These are phyloP conservation scores for Ophiostoma australiae DNA, from an alignment of 2,329 filamentous ascomycete genomes.

Conservation along the genomic window DNA sequence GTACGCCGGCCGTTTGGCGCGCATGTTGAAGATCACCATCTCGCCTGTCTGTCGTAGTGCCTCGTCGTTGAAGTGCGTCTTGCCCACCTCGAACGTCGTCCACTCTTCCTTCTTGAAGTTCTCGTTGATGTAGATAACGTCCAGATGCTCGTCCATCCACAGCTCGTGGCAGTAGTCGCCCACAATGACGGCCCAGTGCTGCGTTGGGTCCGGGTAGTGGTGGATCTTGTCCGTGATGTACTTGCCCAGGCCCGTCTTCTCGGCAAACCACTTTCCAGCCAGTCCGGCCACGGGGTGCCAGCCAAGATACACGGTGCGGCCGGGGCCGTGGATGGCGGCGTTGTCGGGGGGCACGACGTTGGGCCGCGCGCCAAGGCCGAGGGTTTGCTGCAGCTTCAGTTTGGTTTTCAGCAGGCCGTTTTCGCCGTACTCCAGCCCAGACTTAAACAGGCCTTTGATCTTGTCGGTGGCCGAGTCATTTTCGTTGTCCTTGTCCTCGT, in stretches of 20 bases:
- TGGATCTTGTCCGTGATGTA: conserved; percentile 52
- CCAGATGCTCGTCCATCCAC: conserved; percentile 57
- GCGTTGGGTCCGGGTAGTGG: conserved; percentile 53
- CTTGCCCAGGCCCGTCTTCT: conserved; percentile 51
- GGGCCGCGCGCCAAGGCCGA: conserved; percentile 43
- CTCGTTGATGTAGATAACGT: conserved; percentile 55
- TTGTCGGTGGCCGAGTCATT: conserved; percentile 25
- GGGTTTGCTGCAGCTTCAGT: conserved; percentile 39
- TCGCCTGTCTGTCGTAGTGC: conserved; percentile 47
- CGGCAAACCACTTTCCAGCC: conserved; percentile 55
- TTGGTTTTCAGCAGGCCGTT: conserved; percentile 39
- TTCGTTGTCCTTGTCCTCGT: conserved; percentile 5
- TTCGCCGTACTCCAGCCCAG: conserved; percentile 20
- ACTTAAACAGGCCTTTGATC: conserved; percentile 26
- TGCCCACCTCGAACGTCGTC: conserved; percentile 48
- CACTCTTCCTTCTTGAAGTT: conserved; percentile 44
- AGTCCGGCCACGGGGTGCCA: conserved; percentile 56
- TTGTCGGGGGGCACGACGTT: conserved; percentile 42
- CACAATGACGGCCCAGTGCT: conserved; percentile 57
- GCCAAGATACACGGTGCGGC: conserved; percentile 48
- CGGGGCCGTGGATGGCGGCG: conserved; percentile 36
- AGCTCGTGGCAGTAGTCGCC: conserved; percentile 52
- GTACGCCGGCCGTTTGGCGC: conserved; percentile 46
- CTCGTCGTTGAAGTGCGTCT: conserved; percentile 52
- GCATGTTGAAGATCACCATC: conserved; percentile 49